Evolutionary conservation across 2,329 filamentous ascomycete genomes (phyloP).

Genomic region (Ophiostoma novo-ulmi): DNA sequence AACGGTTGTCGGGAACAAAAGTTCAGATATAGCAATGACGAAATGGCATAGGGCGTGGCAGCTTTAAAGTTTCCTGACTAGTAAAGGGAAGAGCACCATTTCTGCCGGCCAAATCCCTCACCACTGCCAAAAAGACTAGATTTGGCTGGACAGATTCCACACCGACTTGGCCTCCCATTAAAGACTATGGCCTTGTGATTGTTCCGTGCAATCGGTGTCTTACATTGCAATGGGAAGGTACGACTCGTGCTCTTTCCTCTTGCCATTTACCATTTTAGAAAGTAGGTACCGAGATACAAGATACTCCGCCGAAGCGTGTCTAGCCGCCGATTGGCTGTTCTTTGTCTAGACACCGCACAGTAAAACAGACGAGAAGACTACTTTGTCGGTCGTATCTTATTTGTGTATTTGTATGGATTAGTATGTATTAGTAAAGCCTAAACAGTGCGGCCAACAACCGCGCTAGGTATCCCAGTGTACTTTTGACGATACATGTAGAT

Average conservation of each 20-base stretch:
- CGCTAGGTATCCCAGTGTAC: neutral
- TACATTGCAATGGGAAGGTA: neutral
- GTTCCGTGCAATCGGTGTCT: neutral
- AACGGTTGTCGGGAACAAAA: constrained; percentile 16
- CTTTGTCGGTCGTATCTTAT: too few relatives aligned
- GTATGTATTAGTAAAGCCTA: neutral
- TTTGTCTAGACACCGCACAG: neutral
- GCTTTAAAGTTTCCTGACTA: neutral
- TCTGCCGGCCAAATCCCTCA: constrained; percentile 16
- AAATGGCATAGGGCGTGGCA: constrained; percentile 10
- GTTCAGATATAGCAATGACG: constrained; percentile 17
- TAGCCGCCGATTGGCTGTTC: constrained; percentile 6
- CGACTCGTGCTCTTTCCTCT: neutral
- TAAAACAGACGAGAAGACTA: too few relatives aligned
- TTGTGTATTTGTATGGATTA: neutral
- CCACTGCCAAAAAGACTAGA: neutral
- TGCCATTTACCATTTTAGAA: neutral
- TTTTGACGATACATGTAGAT: neutral
- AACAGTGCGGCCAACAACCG: neutral
- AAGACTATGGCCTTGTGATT: neutral
- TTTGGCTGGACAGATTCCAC: neutral
- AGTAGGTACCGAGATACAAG: neutral
- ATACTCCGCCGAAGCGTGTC: neutral
- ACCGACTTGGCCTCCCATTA: neutral
- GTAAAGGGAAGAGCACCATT: neutral